Evolutionary conservation across 2,329 filamentous ascomycete genomes (phyloP).

Genomic region (Knoxdaviesia proteae): DNA sequence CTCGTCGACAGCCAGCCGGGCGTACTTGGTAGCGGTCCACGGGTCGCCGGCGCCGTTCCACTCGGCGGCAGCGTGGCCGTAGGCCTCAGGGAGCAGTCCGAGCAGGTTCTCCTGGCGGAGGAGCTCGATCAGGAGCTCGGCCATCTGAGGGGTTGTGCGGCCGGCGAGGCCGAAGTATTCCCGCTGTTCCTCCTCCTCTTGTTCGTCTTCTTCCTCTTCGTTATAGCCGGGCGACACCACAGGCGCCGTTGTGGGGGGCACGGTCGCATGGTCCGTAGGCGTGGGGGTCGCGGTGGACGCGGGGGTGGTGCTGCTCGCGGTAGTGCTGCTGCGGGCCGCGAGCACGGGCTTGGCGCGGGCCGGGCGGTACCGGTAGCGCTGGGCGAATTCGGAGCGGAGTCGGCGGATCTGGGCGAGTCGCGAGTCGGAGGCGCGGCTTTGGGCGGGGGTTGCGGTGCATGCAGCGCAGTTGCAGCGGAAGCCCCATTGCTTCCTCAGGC

Average conservation of each 20-base stretch:
- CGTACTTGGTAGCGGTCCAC: constrained; percentile 17
- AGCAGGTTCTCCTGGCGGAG: constrained; percentile 19
- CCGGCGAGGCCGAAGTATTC: constrained; percentile 12
- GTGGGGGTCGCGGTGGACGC: too few species aligned
- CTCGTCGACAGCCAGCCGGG: constrained; percentile 15
- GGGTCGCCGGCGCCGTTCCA: constrained; percentile 17
- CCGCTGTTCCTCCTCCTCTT: constrained; percentile 9
- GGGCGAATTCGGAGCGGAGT: constrained; percentile 5
- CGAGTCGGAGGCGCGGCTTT: constrained; percentile 14
- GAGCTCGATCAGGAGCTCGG: constrained; percentile 17
- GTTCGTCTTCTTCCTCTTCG: too few species aligned
- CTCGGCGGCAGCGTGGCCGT: constrained; percentile 16
- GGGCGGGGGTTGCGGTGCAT: constrained; percentile 12
- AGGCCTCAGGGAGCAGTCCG: constrained; percentile 14
- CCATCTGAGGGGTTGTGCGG: constrained; percentile 13
- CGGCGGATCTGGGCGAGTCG: constrained; percentile 15
- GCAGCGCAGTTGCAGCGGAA: constrained; percentile 19
- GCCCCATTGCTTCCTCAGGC: constrained; percentile 16
- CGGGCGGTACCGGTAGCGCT: background rate
- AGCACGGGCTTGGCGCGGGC: background rate
- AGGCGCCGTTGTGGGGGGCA: too few species aligned
- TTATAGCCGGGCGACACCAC: too few species aligned
- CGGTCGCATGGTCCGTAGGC: too few species aligned
- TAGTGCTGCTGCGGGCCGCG: too few species aligned
- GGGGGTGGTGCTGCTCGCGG: too few species aligned